Base-by-base conservation (phyloP, 2,329 filamentous ascomycete species). In the Salinomyces thailandicus region DNA sequence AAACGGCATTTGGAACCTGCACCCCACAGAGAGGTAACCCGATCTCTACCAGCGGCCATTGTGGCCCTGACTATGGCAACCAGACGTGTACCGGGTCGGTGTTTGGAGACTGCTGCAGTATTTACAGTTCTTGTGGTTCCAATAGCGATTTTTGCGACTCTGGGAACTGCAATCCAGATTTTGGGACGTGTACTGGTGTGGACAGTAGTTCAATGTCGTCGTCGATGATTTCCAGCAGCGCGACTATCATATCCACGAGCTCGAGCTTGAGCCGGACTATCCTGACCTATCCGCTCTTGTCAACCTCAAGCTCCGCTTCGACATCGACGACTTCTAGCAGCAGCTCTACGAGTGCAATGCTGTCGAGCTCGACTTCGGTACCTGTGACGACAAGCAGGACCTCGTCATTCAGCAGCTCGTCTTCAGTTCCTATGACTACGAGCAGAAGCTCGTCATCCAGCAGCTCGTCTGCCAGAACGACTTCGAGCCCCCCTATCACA, bases 401-500 rank as follows among this genome's bases (percentile, higher is more conserved):
- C n/a, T 5, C 38, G 13, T 32, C 27, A 31, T 36, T 33, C 16
- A 36, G 15, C 5, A 44, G 32, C 33, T 39, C 37, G 6, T 30
- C 41, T 3, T 18, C 41, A n/a, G 33, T 34, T 4, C 39, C 38
- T 7, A 31, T 33, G 18, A 32, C 32, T 14, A 38, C 34, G 15
- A 36, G 14, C 18, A 7, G 12, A 14, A 14, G 16, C n/a, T 2
- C 39, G 14, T 33, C 29, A 28, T 37, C 36, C 14, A 36, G 16
- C 5, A 43, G 31, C 33, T 40, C 37, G 6, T 32, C 42, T 2
- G 18, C 41, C n/a, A 33, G 33, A 8, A 41, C 38, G 12, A 31
- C 36, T 18, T 27, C 37, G 18, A 38, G 9, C 40, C 33, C 19
- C 36, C 31, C n/a, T 11, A 33, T 37, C 12, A 37, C 42, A 5